phyloP scores from a whole-genome alignment of 2,329 filamentous ascomycete species.

The Magnaporthales sp. region DNA sequence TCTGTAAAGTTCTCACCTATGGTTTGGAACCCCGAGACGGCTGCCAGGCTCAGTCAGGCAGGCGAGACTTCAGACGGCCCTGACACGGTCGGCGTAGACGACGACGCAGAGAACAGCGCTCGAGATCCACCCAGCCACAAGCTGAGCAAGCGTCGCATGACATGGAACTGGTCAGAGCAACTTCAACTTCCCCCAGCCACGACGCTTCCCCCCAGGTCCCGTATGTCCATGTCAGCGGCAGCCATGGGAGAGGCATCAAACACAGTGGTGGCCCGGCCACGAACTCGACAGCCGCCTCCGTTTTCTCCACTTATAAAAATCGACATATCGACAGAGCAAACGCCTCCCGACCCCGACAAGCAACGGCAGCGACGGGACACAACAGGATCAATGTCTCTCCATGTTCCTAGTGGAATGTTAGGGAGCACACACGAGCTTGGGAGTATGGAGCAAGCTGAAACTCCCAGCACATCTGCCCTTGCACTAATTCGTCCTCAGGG shows the following conservation, averaged over 20 bases:
- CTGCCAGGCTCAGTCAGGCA: neutral
- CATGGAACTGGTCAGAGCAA: neutral
- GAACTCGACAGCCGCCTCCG: neutral
- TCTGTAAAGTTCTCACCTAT: neutral
- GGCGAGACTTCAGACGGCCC: neutral
- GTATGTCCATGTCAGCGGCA: neutral
- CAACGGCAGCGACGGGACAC: neutral
- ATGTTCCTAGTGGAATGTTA: neutral
- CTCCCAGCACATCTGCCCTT: neutral
- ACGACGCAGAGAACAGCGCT: neutral
- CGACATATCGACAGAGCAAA: neutral
- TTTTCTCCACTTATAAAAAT: neutral
- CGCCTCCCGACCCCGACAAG: neutral
- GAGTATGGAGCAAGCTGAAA: neutral
- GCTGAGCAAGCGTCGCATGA: neutral
- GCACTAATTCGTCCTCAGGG: neutral
- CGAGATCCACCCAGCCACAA: neutral
- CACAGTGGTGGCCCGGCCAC: too few relatives aligned
- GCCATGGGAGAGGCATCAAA: neutral
- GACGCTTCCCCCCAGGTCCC: neutral
- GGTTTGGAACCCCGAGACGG: neutral
- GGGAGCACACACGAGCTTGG: neutral
- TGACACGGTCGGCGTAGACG: neutral
- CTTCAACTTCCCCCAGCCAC: neutral
- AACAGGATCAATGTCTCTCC: neutral